Percentiles rank a stretch among this genome's conserved stretches.
phyloP scores from a whole-genome alignment of 2,329 filamentous ascomycete genomes.

The Penicillium sp. region DNA sequence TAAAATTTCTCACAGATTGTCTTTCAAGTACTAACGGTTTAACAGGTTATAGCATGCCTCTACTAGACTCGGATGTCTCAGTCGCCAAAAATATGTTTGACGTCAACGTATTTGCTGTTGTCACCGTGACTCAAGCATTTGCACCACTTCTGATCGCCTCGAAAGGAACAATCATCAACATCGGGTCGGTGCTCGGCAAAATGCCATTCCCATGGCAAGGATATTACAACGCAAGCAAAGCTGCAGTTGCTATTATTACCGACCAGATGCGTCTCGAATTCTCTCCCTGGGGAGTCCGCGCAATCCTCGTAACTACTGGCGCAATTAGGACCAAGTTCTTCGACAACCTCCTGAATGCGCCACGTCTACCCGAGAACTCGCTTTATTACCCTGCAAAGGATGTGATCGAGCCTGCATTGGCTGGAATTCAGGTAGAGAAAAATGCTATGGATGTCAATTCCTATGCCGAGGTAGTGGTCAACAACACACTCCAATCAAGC shows the following conservation, averaged over 20 bases:
- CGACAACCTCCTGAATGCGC: not conserved
- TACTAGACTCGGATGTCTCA: slow-evolving; percentile 40
- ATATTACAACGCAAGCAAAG: not conserved
- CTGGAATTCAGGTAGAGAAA: not conserved
- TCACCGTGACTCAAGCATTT: slow-evolving; percentile 28
- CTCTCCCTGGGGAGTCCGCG: not conserved
- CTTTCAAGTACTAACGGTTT: not conserved
- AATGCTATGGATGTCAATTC: slow-evolving; percentile 2
- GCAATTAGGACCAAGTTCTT: not conserved
- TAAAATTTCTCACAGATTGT: not conserved
- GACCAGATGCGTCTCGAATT: not conserved
- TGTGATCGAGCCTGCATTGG: not conserved
- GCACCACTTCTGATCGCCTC: slow-evolving; percentile 28
- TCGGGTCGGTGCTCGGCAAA: not conserved
- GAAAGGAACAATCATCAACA: slow-evolving; percentile 27
- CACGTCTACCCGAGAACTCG: not conserved
- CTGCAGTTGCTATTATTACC: not conserved
- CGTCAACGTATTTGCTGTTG: slow-evolving; percentile 20
- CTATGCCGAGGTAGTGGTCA: slow-evolving; percentile 1
- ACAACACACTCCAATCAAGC: slow-evolving; percentile 2
- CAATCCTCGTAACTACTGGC: not conserved
- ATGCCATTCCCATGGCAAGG: not conserved
- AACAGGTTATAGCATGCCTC: slow-evolving; percentile 35
- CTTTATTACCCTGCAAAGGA: not conserved
- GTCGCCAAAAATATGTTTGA: slow-evolving; percentile 30